These are phyloP conservation scores for Boletales sp. DNA, from an alignment of 768 basidiomycete genomes.

Conservation along the genomic window DNA sequence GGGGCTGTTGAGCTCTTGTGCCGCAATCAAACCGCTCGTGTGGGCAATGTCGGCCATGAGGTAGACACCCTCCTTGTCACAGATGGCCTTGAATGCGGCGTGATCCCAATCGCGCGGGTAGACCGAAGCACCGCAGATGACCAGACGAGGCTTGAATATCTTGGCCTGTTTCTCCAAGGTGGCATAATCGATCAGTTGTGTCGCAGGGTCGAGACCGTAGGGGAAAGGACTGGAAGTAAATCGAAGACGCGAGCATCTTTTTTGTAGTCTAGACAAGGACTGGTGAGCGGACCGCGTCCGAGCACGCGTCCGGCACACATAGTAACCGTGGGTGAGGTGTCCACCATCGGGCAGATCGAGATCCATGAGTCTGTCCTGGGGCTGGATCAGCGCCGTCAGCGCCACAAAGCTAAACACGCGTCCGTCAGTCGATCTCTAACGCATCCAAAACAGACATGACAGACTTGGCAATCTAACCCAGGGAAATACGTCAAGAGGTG, in stretches of 20 bases:
- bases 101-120: constrained; percentile 99
- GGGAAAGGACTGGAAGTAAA: constrained; percentile 99
- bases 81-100: constrained; percentile 70
- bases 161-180: constrained; percentile 80
- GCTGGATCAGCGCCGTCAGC: constrained; percentile 92
- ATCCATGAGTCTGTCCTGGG: constrained; percentile 98
- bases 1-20: constrained; percentile 83
- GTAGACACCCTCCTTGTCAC: constrained; percentile 86
- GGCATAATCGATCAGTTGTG: constrained; percentile 88
- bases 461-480: constrained; percentile 93
- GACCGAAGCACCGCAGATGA: constrained; percentile 98
- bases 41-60: constrained; percentile 98
- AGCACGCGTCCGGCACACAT: constrained; percentile 46
- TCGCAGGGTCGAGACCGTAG: constrained; percentile 77
- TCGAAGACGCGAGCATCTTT: constrained; percentile 99
- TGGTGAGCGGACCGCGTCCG: too few species aligned
- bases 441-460: constrained; percentile 22
- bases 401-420: constrained; percentile 76
- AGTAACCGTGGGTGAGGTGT: constrained; percentile 96
- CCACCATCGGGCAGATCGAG: constrained; percentile 97
- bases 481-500: too few species aligned
- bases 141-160: constrained; percentile 90
- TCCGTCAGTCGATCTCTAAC: constrained; percentile 12
- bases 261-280: constrained; percentile 97
- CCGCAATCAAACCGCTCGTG: constrained; percentile 92